These are phyloP conservation scores for Aspergillus mulundensis DNA, from an alignment of 495 filamentous ascomycete genomes.

Conservation along the genomic window DNA sequence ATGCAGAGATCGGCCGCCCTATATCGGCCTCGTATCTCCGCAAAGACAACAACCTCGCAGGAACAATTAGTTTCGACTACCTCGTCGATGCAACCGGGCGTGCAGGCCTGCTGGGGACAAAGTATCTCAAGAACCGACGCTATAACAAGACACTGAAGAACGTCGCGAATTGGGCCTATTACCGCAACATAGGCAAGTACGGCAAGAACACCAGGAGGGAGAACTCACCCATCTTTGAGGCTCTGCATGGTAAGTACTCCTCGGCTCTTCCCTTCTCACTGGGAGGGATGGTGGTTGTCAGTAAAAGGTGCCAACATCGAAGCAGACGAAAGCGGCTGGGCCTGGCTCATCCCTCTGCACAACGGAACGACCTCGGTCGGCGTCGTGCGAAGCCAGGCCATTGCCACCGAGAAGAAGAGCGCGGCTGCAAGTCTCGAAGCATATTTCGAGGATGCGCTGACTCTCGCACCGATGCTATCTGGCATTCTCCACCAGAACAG, in stretches of 20 bases:
- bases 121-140: background rate
- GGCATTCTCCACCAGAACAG: slow-evolving; percentile 13
- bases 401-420: slow-evolving; percentile 20
- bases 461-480: background rate
- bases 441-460: background rate
- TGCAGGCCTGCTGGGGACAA: background rate
- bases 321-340: slow-evolving; percentile 40
- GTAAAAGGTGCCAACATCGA: background rate
- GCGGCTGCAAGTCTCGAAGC: background rate
- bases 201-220: background rate
- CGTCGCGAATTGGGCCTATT: background rate
- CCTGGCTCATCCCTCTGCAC: slow-evolving; percentile 44
- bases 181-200: background rate
- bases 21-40: background rate
- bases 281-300: too few relatives aligned
- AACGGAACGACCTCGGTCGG: slow-evolving; percentile 41
- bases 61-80: background rate
- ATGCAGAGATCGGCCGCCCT: background rate
- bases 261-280: too few relatives aligned
- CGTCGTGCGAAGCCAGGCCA: slow-evolving; percentile 33
- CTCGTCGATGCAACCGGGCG: background rate
- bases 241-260: background rate
- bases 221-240: background rate
- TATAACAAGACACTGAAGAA: background rate
- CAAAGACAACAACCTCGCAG: background rate